A percentile compares a stretch with the other conserved stretches of the same genome.
Evolutionary conservation across 2,329 filamentous ascomycete species (phyloP).

Genomic region (Tolypocladium inflatum): DNA sequence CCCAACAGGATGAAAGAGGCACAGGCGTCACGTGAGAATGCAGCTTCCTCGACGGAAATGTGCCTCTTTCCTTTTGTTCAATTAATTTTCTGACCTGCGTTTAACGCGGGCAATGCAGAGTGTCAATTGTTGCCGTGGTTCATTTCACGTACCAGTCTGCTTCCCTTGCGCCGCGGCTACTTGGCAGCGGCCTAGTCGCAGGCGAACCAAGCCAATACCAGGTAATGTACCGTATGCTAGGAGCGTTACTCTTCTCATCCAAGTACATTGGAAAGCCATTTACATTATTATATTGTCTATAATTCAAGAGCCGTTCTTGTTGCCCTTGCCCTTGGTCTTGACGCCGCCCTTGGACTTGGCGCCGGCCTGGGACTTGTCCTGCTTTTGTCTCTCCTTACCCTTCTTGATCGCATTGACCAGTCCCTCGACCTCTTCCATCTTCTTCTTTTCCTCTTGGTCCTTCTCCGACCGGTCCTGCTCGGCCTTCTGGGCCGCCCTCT

Average conservation of each 20-base stretch:
- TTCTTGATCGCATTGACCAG: constrained; percentile 36
- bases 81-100: no score
- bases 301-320: not conserved
- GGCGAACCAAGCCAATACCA: no score
- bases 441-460: constrained; percentile 23
- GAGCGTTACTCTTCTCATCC: not conserved
- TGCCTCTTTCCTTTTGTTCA: no score
- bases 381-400: constrained; percentile 23
- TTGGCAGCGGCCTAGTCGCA: no score
- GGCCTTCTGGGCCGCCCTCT: constrained; percentile 31
- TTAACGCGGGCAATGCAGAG: no score
- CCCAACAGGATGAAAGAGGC: not conserved
- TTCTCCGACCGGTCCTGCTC: constrained; percentile 22
- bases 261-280: not conserved
- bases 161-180: no score
- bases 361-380: constrained; percentile 2
- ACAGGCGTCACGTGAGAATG: not conserved
- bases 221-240: no score
- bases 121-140: no score
- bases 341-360: not conserved
- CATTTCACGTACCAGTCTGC: no score
- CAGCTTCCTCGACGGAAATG: not conserved
- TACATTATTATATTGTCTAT: not conserved
- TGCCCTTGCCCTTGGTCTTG: not conserved
- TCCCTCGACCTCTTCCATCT: constrained; percentile 20